Base-by-base conservation (phyloP, 768 basidiomycete genomes). In the Asterophora lycoperdoides region DNA sequence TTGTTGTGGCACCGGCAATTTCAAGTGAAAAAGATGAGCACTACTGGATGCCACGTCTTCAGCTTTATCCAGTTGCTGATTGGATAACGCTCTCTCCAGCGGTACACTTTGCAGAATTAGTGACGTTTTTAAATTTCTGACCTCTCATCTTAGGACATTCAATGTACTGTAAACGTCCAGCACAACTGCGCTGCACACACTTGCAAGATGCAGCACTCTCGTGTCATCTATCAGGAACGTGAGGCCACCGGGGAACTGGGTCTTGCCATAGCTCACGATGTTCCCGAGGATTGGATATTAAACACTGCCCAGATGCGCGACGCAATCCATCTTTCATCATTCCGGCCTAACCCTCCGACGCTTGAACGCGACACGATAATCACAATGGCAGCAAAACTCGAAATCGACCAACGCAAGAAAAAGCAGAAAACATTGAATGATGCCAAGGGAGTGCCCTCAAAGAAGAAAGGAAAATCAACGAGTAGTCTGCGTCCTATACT, bases 291-390 rank as follows among this genome's bases (percentile, higher is more conserved):
- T 5, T 6, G 23, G 23, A 28, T 46, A 8, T 26, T 47, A 7
- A 47, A 47, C 40, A 52, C 46, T 1, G 34, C 45, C 14, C 51
- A 43, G 28, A 52, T 52, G 51, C 33, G 41, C 15, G 51, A 52
- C 37, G 29, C 41, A 1, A 5, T 47, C 2, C 39, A 46, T 41
- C 9, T 50, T 15, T n/a, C 23, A 9, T 3, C 11, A 5, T 49
- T 49, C 28, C 20, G 20, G 20, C n/a, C 10, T 11, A 8, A 4
- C 9, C 14, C 33, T 4, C 33, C 4, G 33, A 5, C 9, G n/a
- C 8, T 34, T 4, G 33, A 34, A 10, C 33, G 33, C n/a, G 14
- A 8, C 9, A 34, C 4, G 14, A 14, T 14, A 4, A 34, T 34
- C 14, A 4, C n/a, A 4, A 14, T 10, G 33, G 33, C 9, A 10